Base-by-base conservation (phyloP, 352 stramenopile species). In the Phytopythium litorale region DNA sequence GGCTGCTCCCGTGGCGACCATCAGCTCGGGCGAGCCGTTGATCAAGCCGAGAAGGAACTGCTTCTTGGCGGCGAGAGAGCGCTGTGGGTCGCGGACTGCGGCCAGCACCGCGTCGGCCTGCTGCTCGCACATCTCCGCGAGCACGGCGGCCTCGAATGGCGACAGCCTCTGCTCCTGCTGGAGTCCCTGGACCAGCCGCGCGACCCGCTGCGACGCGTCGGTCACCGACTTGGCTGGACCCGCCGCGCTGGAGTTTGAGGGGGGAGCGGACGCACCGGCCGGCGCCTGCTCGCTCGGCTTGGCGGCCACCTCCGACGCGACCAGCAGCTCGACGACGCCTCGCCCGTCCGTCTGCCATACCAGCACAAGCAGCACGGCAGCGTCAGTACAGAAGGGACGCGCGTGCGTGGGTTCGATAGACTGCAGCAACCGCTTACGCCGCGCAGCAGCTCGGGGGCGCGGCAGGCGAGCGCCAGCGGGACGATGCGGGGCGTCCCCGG, bases 401-500 rank as follows among this genome's bases (percentile, higher is more conserved):
- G 3, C 15, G 43, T 49, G 9, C 21, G 11, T 1, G 21, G 7
- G 2, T 9, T 19, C n/a, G 21, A 19, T 4, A 35, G 0, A 25
- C 15, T n/a, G 0, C 15, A 18, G 15, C 11, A 8, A 25, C 8
- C 16, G 9, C 38, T n/a, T 19, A 60, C 55, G 7, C 66, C 75
- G 6, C 52, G 25, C 2, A 89, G 71, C 40, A 88, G 58, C 35
- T 87, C 57, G 0, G 82, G 82, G 0, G 67, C 74, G 42, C 71
- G 46, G 23, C 78, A 88, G n/a, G 76, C 82, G 35, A 89, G 62
- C 35, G 82, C 76, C 3, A 91, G 78, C 58, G 82, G 82, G 12
- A 91, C 70, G 49, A 91, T 66, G 9, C 78, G 71, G 33, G 55
- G 35, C n/a, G n/a, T 49, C 6, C 18, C 15, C 19, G 46, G 15